Evolutionary conservation across 2,329 filamentous ascomycete genomes (phyloP).

Genomic region (Cercospora sp.): DNA sequence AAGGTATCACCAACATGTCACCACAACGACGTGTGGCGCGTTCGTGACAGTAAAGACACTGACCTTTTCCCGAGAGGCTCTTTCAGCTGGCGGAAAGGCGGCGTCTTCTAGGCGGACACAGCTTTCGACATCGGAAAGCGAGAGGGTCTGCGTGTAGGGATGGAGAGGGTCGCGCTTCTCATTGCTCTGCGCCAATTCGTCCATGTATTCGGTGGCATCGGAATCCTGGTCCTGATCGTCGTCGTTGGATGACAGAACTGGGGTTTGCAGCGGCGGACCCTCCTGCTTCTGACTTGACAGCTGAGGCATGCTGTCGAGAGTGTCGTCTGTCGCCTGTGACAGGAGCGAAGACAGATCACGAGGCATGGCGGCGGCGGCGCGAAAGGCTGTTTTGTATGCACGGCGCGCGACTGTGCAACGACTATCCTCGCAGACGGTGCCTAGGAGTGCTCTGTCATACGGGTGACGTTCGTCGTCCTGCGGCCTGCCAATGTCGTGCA

Average conservation of each 20-base stretch:
- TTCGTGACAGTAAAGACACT: constrained; percentile 28
- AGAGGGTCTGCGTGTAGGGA: constrained; percentile 74
- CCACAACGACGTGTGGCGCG: constrained; percentile 20
- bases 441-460: constrained; percentile 8
- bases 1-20: constrained; percentile 33
- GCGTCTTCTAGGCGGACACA: constrained; percentile 60
- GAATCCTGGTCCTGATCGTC: constrained; percentile 15
- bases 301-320: constrained; percentile 36
- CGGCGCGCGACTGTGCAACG: constrained; percentile 7
- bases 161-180: constrained; percentile 59
- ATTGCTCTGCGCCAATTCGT: constrained; percentile 23
- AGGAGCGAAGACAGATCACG: constrained; percentile 41
- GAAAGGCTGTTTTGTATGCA: constrained; percentile 11
- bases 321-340: constrained; percentile 36
- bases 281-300: constrained; percentile 34
- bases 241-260: neutral
- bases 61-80: constrained; percentile 62
- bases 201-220: constrained; percentile 22
- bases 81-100: constrained; percentile 60
- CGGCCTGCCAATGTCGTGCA: neutral
- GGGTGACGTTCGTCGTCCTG: constrained; percentile 11
- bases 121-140: constrained; percentile 63
- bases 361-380: constrained; percentile 40
- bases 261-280: constrained; percentile 29
- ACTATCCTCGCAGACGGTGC: constrained; percentile 4